These are phyloP conservation scores for Citrus cavaleriei DNA, from an alignment of 345 rosid species.

Conservation along the genomic window DNA sequence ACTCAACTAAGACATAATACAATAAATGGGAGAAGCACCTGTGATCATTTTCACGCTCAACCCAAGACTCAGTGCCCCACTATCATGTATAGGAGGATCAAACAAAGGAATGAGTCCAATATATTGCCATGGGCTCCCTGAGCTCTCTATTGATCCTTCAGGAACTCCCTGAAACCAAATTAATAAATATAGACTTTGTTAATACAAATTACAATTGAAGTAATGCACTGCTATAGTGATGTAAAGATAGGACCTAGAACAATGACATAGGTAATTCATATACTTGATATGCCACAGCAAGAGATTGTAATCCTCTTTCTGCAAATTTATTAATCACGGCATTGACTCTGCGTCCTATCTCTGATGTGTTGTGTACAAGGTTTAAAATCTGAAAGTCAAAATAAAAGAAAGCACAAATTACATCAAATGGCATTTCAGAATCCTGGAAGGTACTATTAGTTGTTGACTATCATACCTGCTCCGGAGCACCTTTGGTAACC, in stretches of 20 bases:
- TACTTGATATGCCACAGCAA: conserved; percentile 65
- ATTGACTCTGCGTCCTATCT: conserved; percentile 53
- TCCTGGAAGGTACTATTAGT: neutral
- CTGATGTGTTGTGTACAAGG: conserved; percentile 38
- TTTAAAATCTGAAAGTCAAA: conserved; percentile 40
- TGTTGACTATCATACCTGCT: conserved; percentile 37
- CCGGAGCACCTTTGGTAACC: conserved; percentile 69
- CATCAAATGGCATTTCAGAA: conserved; percentile 2
- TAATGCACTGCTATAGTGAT: neutral
- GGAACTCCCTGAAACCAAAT: conserved; percentile 51
- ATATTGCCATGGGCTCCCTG: conserved; percentile 65
- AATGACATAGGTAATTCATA: neutral
- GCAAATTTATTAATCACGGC: conserved; percentile 51
- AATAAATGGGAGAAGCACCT: conserved; percentile 19
- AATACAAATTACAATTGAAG: neutral
- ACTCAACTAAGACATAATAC: conserved; percentile 22
- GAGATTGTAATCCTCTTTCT: conserved; percentile 58
- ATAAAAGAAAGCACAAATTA: neutral
- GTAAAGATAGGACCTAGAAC: neutral
- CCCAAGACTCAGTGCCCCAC: conserved; percentile 64
- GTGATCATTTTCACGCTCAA: conserved; percentile 69
- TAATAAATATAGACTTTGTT: neutral
- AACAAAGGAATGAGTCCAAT: conserved; percentile 56
- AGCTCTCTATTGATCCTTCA: conserved; percentile 53
- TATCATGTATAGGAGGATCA: conserved; percentile 65